Evolutionary conservation across 2,329 filamentous ascomycete genomes (phyloP), one percentile per base, ranked within the genome.

Genomic region (Sporothrix humicola): DNA sequence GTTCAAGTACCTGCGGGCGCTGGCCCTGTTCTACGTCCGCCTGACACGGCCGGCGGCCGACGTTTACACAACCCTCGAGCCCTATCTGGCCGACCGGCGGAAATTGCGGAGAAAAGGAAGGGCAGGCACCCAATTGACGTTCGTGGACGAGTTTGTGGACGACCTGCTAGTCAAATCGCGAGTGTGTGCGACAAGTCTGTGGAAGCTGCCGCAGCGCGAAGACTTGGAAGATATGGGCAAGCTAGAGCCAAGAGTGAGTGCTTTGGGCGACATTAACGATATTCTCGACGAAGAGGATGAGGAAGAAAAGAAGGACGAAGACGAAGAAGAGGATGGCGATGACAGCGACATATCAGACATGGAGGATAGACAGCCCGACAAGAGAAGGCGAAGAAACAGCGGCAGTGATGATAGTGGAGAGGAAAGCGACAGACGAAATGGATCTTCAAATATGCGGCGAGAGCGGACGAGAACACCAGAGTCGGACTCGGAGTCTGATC

Each of bases 11-110:
- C 85, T 99, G 72, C 90, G 95, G 73, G 95, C 93, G 0, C 85
- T 99, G 76, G 95, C 95, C 0, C 92, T 92, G 0, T 98, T 99
- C 81, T 98, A 99, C 82, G 89, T 97, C n/a, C 87, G 96, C 13
- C 84, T 99, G 78, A 97, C 96, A 20, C 91, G 95, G 80, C 88
- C 91, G 77, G 90, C 94, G 6, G 92, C 92, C 78, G 92, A 96
- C 73, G 91, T 98, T 4, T 97, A 95, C 82, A 83, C 83, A 73
- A 89, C 89, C 17, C 85, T 99, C 59, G 96, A 99, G 84, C 93
- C 94, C 42, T 90, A 93, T 73, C 84, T 99, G 69, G 89, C 89
- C 75, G 96, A 99, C 80, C 88, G 89, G 76, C 86, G 96, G 77
- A 99, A 98, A 83, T 80, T 99, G 82, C 90, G 92, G 81, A 85